Base-by-base conservation (phyloP, 305 asterid species). In the Stenogyne calaminthoides region DNA sequence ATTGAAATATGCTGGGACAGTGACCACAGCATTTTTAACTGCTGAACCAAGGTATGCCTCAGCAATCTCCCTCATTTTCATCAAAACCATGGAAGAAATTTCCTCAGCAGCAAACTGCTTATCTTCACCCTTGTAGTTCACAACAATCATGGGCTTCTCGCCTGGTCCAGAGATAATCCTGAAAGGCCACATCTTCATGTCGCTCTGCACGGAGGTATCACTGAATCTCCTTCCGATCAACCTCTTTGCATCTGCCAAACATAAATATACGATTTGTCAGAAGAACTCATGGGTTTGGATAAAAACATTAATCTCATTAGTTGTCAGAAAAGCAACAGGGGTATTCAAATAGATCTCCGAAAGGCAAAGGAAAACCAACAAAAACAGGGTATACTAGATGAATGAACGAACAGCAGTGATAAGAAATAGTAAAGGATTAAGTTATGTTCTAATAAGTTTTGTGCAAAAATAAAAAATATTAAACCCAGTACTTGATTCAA, bases 91-190 rank as follows among this genome's bases (percentile, higher is more conserved):
- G 44, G 97, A 91, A 18, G 96, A 89, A 40, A 91, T 91, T 27
- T 91, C 97, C 72, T 91, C 97, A 0, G 96, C 97, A 0, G 97
- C 88, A 71, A 91, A 88, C 20, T 81, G 89, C 77, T 91, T 91
- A 7, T 91, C 96, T 55, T 89, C 97, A 47, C 96, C 95, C 87
- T 89, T 88, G 77, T 91, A 91, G 82, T 64, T 85, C 11, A 91
- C 97, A 7, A 78, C 64, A 71, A 89, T 91, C 90, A 89, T 83
- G 40, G 96, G 97, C 81, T 91, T 91, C 64, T 91, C 96, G 63
- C 86, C 94, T n/a, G 94, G 91, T 69, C 97, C 92, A 0, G 94
- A 14, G 52, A 46, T 14, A 71, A 91, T 83, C 83, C 80, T 85
- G 69, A 91, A 89, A 10, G 97, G 97, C 97, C 97, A 91, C 77